Percentiles rank a stretch among this genome's conserved stretches.
Evolutionary conservation across 78 protist genomes (phyloP).

Genomic region (Mantamonas sphyraenae): DNA sequence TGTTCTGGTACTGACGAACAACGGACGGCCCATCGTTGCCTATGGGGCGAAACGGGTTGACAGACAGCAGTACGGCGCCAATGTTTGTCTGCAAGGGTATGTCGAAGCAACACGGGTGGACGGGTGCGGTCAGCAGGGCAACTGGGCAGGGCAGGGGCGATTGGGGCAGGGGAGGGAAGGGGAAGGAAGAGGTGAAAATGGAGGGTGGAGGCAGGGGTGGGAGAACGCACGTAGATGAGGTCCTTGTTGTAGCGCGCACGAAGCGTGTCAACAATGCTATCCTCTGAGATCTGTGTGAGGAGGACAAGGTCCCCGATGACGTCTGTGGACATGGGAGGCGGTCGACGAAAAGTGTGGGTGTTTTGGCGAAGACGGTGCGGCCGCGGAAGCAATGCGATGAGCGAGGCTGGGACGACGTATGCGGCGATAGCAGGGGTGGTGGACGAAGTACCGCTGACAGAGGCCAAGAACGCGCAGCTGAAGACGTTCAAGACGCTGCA

Average conservation of each 20-base stretch:
- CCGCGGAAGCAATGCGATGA: too few species aligned
- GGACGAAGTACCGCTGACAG: too few species aligned
- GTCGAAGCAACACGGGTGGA: not conserved
- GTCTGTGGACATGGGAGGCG: not conserved
- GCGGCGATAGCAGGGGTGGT: too few species aligned
- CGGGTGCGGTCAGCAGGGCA: too few species aligned
- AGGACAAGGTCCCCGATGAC: constrained; percentile 86
- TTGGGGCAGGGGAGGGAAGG: not conserved
- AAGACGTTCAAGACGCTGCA: too few species aligned
- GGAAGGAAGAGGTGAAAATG: not conserved
- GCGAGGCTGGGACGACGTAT: too few species aligned
- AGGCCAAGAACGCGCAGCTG: too few species aligned
- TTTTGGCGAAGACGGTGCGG: too few species aligned
- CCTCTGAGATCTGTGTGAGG: constrained; percentile 56
- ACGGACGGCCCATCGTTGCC: constrained; percentile 27
- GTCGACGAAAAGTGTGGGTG: too few species aligned
- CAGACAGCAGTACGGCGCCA: constrained; percentile 74
- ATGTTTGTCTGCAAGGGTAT: constrained; percentile 50
- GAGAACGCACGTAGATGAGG: constrained; percentile 54
- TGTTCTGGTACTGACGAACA: constrained; percentile 29
- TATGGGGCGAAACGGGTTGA: too few species aligned
- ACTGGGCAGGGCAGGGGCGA: too few species aligned
- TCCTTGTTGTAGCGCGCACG: constrained; percentile 53
- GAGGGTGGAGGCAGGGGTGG: not conserved
- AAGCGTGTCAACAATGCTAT: constrained; percentile 63